Evolutionary conservation across 2,329 filamentous ascomycete species (phyloP).

Genomic region (Fusarium haematococcum): DNA sequence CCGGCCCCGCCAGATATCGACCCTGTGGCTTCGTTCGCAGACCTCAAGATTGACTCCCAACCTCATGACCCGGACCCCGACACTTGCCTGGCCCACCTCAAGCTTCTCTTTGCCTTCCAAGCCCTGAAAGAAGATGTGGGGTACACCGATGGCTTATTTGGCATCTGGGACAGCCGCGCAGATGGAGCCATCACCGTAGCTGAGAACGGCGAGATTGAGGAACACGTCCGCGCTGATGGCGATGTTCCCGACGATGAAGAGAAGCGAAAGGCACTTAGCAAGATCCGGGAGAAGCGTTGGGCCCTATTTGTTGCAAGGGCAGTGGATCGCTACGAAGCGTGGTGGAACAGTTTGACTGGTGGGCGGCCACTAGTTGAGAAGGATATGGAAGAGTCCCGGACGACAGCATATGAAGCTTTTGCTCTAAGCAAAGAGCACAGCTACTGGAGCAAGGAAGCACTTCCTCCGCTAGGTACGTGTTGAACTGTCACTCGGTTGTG

Average conservation of each 20-base stretch:
- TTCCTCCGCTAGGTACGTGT: slow-evolving; percentile 40
- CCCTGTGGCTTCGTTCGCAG: slow-evolving; percentile 18
- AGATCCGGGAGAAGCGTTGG: slow-evolving; percentile 75
- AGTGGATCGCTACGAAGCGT: slow-evolving; percentile 70
- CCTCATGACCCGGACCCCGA: slow-evolving; percentile 29
- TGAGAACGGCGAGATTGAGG: slow-evolving; percentile 27
- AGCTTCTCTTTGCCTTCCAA: slow-evolving; percentile 73
- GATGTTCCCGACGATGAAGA: slow-evolving; percentile 42
- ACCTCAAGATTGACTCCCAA: slow-evolving; percentile 21
- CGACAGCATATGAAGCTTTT: slow-evolving; percentile 23
- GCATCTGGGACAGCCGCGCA: slow-evolving; percentile 61
- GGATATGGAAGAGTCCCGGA: slow-evolving; percentile 2
- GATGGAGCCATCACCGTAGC: slow-evolving; percentile 18
- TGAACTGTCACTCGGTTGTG: neutral
- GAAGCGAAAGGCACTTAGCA: slow-evolving; percentile 52
- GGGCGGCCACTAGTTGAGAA: slow-evolving; percentile 21
- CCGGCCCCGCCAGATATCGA: slow-evolving; percentile 11
- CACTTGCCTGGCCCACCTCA: slow-evolving; percentile 64
- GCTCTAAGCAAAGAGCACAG: neutral
- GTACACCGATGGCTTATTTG: slow-evolving; percentile 70
- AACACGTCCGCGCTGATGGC: neutral
- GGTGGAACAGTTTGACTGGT: slow-evolving; percentile 59
- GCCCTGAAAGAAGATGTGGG: slow-evolving; percentile 70
- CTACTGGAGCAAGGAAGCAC: slow-evolving; percentile 31
- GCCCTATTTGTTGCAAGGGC: slow-evolving; percentile 72